Evolutionary conservation across 257 asterid species (phyloP), one percentile per base, ranked within the genome.

Genomic region (Thymus mandschuricus): DNA sequence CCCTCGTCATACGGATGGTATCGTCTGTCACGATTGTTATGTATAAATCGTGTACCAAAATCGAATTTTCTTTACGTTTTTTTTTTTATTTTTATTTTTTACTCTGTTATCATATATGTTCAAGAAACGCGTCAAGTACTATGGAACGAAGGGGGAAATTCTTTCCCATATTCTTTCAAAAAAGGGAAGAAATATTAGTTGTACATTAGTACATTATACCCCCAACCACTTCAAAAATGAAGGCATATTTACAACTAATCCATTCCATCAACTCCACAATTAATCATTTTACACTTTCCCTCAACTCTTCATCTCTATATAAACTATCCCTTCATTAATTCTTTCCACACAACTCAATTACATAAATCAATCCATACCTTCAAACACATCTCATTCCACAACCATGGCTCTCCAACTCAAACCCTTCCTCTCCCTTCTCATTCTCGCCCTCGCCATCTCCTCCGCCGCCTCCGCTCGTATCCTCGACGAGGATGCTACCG

Each of bases 231-330:
- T 64, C 66, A 49, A 67, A 49, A 66, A 50, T 29, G 27, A 40
- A 4, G 11, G 2, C 2, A 67, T 27, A 28, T 65, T 45, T 75
- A 64, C 76, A 89, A 91, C 96, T 86, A 83, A 79, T 86, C 86
- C 92, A 83, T 81, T 65, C 77, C 81, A 83, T 86, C 92, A 83
- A 83, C 92, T 88, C 89, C 85, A 78, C 71, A 57, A 6, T 21
- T 21, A 56, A 41, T 10, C 68, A 34, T 21, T 21, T 21, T 21
- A 21, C 41, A 71, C 41, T 46, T 44, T 61, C n/a, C 3, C 68
- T 70, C 41, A 5, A 31, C 7, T 54, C 64, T 43, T 33, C 30
- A 61, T 2, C 21, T 73, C 9, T 51, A 21, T 51, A 52, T 52
- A 68, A 81, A 69, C 80, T 74, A 72, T 59, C 61, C 61, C 66